A percentile compares a stretch with the other conserved stretches of the same genome.
These are phyloP conservation scores for Mucuna pruriens DNA, from an alignment of 306 rosid genomes.

Conservation along the genomic window DNA sequence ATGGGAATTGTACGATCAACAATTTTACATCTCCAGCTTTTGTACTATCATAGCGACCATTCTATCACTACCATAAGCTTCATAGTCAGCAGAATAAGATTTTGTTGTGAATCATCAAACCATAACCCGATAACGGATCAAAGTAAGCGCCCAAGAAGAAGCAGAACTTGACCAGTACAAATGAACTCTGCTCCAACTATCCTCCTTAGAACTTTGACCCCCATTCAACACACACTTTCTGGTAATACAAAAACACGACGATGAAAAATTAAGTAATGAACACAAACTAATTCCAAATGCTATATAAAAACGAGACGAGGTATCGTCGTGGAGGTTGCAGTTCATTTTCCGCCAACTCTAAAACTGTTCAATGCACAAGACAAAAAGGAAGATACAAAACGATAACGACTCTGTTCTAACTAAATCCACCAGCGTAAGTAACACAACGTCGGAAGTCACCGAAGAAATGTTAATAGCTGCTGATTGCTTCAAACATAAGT, in stretches of 20 bases:
- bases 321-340: slow-evolving; percentile 5
- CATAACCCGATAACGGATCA: slow-evolving; percentile 35
- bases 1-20: slow-evolving; percentile 57
- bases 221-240: slow-evolving; percentile 49
- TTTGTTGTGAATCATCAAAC: slow-evolving; percentile 48
- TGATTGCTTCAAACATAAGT: not conserved
- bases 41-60: not conserved
- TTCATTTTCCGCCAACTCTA: slow-evolving; percentile 13
- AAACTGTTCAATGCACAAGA: not conserved
- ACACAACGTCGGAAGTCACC: not conserved
- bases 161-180: slow-evolving; percentile 37
- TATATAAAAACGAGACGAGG: slow-evolving; percentile 2
- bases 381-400: slow-evolving; percentile 15
- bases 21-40: slow-evolving; percentile 59
- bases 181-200: slow-evolving; percentile 38
- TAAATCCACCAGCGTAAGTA: not conserved
- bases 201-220: slow-evolving; percentile 56
- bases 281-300: not conserved
- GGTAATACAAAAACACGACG: not conserved
- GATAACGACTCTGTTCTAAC: slow-evolving; percentile 25
- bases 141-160: slow-evolving; percentile 46
- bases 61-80: slow-evolving; percentile 12
- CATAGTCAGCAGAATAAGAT: slow-evolving; percentile 38
- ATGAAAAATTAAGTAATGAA: not conserved
- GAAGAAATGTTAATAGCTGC: too few relatives aligned